Percentiles rank a stretch among this genome's conserved stretches.
Evolutionary conservation across 495 filamentous ascomycete species (phyloP).

Genomic region (Penicillium cataractarum): DNA sequence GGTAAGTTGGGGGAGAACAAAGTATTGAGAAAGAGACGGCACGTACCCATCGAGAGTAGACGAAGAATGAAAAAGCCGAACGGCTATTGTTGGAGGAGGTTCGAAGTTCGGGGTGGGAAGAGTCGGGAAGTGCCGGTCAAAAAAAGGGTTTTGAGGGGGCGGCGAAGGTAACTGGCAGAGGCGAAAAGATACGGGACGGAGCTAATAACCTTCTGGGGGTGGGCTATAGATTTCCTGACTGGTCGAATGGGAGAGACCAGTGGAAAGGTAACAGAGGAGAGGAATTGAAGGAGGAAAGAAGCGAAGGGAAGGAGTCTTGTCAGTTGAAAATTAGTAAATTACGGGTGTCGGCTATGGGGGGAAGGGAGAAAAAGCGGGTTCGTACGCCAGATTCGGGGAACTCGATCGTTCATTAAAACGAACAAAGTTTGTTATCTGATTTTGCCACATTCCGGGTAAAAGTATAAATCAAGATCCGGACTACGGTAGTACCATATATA

Average conservation of each 20-base stretch:
- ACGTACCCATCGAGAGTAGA: conserved; percentile 23
- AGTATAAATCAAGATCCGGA: too few species aligned
- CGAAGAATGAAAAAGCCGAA: conserved; percentile 1
- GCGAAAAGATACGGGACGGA: background rate
- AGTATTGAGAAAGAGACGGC: background rate
- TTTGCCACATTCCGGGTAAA: conserved; percentile 27
- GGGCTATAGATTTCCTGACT: background rate
- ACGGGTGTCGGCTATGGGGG: conserved; percentile 10
- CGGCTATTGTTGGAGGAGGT: conserved; percentile 3
- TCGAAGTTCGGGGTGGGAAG: background rate
- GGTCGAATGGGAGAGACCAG: background rate
- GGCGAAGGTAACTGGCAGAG: too few species aligned
- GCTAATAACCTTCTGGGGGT: background rate
- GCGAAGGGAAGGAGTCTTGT: background rate
- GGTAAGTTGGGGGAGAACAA: background rate
- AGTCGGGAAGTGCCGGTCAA: conserved; percentile 6
- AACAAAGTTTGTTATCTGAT: conserved; percentile 32
- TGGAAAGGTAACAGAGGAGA: background rate
- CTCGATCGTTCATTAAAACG: too few species aligned
- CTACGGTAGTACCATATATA: too few species aligned
- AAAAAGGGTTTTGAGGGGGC: background rate
- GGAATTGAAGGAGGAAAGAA: background rate
- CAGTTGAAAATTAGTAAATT: conserved; percentile 25
- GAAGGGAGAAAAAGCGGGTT: conserved; percentile 8
- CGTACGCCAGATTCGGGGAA: conserved; percentile 19